A percentile compares a stretch with the other conserved stretches of the same genome.
phyloP scores from a whole-genome alignment of 129 eudicot genomes.

The Mikania micrantha region DNA sequence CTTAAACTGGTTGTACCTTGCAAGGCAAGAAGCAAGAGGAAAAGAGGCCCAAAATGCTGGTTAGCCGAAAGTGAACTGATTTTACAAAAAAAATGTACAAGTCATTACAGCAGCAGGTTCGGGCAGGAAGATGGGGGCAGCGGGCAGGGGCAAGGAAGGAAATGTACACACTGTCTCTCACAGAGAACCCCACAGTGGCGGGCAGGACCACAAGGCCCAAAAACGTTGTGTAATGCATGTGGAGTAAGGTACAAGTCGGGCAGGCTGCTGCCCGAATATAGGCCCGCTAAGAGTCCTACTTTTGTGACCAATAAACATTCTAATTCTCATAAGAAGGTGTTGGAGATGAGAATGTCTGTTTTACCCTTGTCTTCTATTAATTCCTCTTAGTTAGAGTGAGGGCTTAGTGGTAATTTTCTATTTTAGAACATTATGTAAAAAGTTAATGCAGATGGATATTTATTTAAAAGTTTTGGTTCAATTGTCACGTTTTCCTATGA shows the following conservation, averaged over 20 bases:
- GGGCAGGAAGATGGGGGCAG: slow-evolving; percentile 21
- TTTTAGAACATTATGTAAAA: slow-evolving; percentile 9
- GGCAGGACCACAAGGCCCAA: slow-evolving; percentile 56
- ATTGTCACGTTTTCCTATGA: no score
- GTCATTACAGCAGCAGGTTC: slow-evolving; percentile 2
- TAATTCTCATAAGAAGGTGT: slow-evolving; percentile 56
- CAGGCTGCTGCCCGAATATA: slow-evolving; percentile 62
- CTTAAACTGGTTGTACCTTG: slow-evolving; percentile 36
- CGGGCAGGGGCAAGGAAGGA: slow-evolving; percentile 38
- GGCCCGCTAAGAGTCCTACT: slow-evolving; percentile 68
- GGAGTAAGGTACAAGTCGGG: slow-evolving; percentile 76
- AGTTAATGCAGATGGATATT: slow-evolving; percentile 20
- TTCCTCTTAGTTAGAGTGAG: slow-evolving; percentile 2
- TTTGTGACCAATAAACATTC: slow-evolving; percentile 55
- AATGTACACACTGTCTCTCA: slow-evolving; percentile 51
- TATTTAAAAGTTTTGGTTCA: not conserved
- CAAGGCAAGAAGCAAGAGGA: slow-evolving; percentile 22
- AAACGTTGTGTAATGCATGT: slow-evolving; percentile 72
- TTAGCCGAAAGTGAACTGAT: slow-evolving; percentile 36
- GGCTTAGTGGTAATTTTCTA: slow-evolving; percentile 16
- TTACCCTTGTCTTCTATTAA: slow-evolving; percentile 19
- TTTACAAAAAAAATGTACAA: slow-evolving; percentile 28
- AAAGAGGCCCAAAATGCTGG: slow-evolving; percentile 36
- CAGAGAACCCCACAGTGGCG: slow-evolving; percentile 63
- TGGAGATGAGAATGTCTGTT: slow-evolving; percentile 45